These are phyloP conservation scores for Dactylellina drechsleri DNA, from an alignment of 2,329 filamentous ascomycete genomes.

Conservation along the genomic window DNA sequence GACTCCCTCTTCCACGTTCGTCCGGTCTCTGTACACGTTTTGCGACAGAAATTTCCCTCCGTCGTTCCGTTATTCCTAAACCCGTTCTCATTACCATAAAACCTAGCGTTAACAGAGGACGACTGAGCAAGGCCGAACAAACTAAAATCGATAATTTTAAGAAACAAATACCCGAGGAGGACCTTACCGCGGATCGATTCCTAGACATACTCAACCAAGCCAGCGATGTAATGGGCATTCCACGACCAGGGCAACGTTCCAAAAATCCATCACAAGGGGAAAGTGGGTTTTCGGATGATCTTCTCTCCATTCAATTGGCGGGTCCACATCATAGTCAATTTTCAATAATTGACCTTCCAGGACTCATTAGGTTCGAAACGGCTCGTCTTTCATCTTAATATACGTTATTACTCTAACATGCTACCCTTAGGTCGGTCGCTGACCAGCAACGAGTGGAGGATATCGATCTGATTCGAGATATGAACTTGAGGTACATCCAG, in stretches of 20 bases:
- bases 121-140: conserved; percentile 2
- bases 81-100: conserved; percentile 55
- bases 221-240: conserved; percentile 35
- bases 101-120: background rate
- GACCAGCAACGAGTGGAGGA: conserved; percentile 41
- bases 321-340: conserved; percentile 40
- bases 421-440: conserved; percentile 11
- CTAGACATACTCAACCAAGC: conserved; percentile 37
- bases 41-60: conserved; percentile 65
- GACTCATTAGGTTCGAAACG: conserved; percentile 24
- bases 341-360: conserved; percentile 37
- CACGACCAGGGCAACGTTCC: conserved; percentile 10
- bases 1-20: conserved; percentile 62
- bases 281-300: conserved; percentile 30
- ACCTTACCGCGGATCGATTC: conserved; percentile 24
- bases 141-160: conserved; percentile 24
- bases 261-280: background rate
- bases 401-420: background rate
- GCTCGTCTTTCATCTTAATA: background rate
- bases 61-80: conserved; percentile 59
- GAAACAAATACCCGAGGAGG: conserved; percentile 44
- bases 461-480: conserved; percentile 26
- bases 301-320: conserved; percentile 28
- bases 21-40: conserved; percentile 63
- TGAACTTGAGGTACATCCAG: conserved; percentile 45